phyloP scores from a whole-genome alignment of 148 eudicot species.

The Persicaria maculosa region DNA sequence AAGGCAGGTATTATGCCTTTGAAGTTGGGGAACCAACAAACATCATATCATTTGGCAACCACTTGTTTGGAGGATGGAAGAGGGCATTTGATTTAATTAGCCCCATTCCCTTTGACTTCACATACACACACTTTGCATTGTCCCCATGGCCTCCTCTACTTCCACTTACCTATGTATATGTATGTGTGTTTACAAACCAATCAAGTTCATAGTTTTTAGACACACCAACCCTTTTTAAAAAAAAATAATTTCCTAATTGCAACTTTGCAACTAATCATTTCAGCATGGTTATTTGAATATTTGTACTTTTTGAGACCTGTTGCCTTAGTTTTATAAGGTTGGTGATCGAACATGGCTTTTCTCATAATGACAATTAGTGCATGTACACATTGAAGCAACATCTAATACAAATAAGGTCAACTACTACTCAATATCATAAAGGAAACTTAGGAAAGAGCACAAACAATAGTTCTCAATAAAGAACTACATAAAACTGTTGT shows the following conservation, averaged over 20 bases:
- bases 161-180: not conserved
- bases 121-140: not conserved
- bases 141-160: not conserved
- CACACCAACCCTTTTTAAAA: constrained; percentile 1
- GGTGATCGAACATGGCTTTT: not conserved
- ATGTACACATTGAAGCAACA: not conserved
- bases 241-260: too few relatives aligned
- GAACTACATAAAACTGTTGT: too few relatives aligned
- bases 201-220: not conserved
- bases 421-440: not conserved
- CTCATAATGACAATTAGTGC: not conserved
- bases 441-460: not conserved
- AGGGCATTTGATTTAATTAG: constrained; percentile 1
- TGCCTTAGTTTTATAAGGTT: not conserved
- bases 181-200: not conserved
- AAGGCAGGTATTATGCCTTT: not conserved
- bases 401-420: not conserved
- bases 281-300: not conserved
- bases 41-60: constrained; percentile 26
- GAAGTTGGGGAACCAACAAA: constrained; percentile 23
- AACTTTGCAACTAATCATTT: not conserved
- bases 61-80: constrained; percentile 10
- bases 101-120: not conserved
- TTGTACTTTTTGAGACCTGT: not conserved
- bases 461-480: too few relatives aligned